Base-by-base conservation (phyloP, 495 filamentous ascomycete species). In the Neurospora sp. region DNA sequence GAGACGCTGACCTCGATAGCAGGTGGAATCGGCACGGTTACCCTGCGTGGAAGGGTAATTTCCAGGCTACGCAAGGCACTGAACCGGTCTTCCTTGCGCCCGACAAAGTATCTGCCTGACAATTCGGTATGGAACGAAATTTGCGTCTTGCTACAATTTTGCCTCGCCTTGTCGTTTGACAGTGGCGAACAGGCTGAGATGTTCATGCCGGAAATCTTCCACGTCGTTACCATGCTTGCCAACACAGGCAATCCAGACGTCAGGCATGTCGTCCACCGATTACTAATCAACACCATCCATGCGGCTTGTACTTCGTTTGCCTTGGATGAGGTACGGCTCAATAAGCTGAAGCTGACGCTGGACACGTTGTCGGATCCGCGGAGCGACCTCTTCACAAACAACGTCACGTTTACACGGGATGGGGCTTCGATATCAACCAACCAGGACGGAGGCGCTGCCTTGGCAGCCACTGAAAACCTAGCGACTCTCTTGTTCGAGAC, bases 41-140 rank as follows among this genome's bases (percentile, higher is more conserved):
- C 88, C 2, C 82, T 90, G 44, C 85, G 88, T 22, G 89, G 88
- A 12, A 90, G 85, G 79, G 78, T 90, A 16, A 87, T 90, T 44
- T 85, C 87, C 38, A 82, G 87, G 42, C 82, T 91, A 37, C 82
- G 89, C 37, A 91, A 90, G 80, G 86, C 87, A 31, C 78, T 91
- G 69, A 90, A 89, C 72, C 85, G 87, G 72, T 87, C 87, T n/a
- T 89, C 88, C 16, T 75, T 90, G 72, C 83, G 89, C 37, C 86
- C 89, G 47, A 90, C 88, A 4, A 85, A 86, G 74, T 82, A 86
- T 72, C 82, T 91, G 3, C 85, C 86, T 12, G 89, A 91, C 39
- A 90, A 90, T 73, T 81, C 85, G 3, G 87, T 89, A 18, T 91
- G 89, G 89, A 81, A 81, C 68, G 89, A 91, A 79, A 85, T 90